Conservation (phyloP, 352 stramenopile species). For the Phytophthora crassamura region DNA sequence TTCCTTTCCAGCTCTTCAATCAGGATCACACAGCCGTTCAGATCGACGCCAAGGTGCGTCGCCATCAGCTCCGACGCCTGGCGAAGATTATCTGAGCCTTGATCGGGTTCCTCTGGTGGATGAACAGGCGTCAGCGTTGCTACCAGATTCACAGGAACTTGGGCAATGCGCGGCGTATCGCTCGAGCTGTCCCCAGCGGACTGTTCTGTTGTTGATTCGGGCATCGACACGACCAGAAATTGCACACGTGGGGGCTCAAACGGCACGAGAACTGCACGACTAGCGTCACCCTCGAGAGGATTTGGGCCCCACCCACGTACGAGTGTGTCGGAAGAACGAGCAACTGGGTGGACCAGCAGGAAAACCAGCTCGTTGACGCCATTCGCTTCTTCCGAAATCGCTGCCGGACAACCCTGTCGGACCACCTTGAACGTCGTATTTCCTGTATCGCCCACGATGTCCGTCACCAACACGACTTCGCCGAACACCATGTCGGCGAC, state of each 20-base stretch:
- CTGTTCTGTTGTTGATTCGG: conserved; percentile 18
- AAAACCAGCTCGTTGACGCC: conserved; percentile 34
- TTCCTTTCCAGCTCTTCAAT: conserved; percentile 43
- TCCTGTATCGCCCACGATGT: conserved; percentile 57
- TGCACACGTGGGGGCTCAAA: conserved; percentile 53
- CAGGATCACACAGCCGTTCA: conserved; percentile 53
- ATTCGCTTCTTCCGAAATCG: conserved; percentile 56
- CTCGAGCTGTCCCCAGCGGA: conserved; percentile 30
- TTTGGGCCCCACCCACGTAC: conserved; percentile 30
- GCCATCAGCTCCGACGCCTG: conserved; percentile 29
- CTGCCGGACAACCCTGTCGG: conserved; percentile 38
- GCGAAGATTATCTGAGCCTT: conserved; percentile 16
- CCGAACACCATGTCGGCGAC: conserved; percentile 35
- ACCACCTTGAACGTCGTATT: conserved; percentile 58
- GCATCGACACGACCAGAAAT: conserved; percentile 44
- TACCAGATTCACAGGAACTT: conserved; percentile 32
- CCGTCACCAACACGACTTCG: conserved; percentile 50
- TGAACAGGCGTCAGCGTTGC: conserved; percentile 50
- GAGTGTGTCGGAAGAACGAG: conserved; percentile 30
- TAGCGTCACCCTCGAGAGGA: conserved; percentile 13
- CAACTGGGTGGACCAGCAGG: conserved; percentile 53
- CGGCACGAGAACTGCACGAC: conserved; percentile 18
- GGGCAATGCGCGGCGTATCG: conserved; percentile 9
- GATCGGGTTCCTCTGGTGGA: conserved; percentile 10
- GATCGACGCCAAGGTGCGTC: conserved; percentile 45